Percentiles rank a stretch among this genome's conserved stretches.
These are phyloP conservation scores for Linum usitatissimum DNA, from an alignment of 345 rosid species.

Conservation along the genomic window DNA sequence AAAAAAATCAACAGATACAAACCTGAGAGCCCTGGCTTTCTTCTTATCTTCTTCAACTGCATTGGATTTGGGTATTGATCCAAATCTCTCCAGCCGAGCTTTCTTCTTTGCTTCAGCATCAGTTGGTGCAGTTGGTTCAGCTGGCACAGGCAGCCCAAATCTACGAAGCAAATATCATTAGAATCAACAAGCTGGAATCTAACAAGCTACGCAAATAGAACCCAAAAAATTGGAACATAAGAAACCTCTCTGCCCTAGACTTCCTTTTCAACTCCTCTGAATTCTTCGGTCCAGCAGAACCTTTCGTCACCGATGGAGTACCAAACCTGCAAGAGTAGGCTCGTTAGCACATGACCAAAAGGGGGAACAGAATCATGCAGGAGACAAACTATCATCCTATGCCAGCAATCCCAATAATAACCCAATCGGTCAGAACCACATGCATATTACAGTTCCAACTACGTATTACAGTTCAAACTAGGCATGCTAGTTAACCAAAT, in stretches of 20 bases:
- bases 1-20: conserved; percentile 1
- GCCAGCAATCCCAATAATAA: background rate
- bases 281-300: conserved; percentile 37
- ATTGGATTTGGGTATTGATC: conserved; percentile 41
- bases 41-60: conserved; percentile 63
- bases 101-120: conserved; percentile 76
- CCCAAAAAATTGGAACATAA: background rate
- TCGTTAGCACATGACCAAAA: background rate
- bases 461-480: too few species aligned
- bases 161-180: conserved; percentile 19
- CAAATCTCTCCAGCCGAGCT: conserved; percentile 73
- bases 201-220: background rate
- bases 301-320: conserved; percentile 25
- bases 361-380: background rate
- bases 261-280: conserved; percentile 80
- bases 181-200: background rate
- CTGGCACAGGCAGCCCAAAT: conserved; percentile 53
- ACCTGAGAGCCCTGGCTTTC: conserved; percentile 82
- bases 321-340: conserved; percentile 52
- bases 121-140: conserved; percentile 27
- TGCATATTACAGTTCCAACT: too few species aligned
- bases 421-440: background rate
- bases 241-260: conserved; percentile 89
- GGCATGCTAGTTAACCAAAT: too few species aligned
- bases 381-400: background rate